Evolutionary conservation across 345 rosid species (phyloP), one percentile per base, ranked within the genome.

Genomic region (Hibiscus syriacus): DNA sequence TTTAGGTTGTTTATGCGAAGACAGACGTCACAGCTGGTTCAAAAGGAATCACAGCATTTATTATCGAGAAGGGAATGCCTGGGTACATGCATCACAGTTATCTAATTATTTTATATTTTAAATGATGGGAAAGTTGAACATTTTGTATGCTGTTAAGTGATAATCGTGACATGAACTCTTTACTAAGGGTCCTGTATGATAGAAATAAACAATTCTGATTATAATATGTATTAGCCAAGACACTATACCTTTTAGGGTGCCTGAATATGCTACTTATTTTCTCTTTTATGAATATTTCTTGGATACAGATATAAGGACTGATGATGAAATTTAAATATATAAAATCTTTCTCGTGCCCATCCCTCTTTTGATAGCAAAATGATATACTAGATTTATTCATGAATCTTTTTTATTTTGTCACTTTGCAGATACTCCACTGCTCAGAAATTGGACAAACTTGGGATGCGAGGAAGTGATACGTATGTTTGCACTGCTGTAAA

Each of bases 391-490:
- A 53, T 32, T 9, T 64, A 43, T 26, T 45, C 67, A n/a, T 29
- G 55, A 36, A 56, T 23, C 26, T 59, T 29, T 26, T 23, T 27
- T 45, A 46, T 23, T 30, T 70, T 79, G 43, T 69, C 71, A 32
- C 66, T 49, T 59, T 82, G 82, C 92, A 93, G 98, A 78, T 93
- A 86, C 79, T 87, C 86, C 72, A 90, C 97, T 39, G 97, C 98
- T 75, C 97, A 93, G 81, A 93, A 93, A 68, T 72, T 93, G 76
- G 98, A 93, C 83, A 93, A 90, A 78, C 96, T 89, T 52, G 97
- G 98, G 66, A 93, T 93, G 97, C 87, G 96, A 20, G 98, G 98
- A 82, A 90, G 98, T 55, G 98, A 93, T 76, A 93, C 97, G 94
- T 93, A 84, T 58, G 81, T 50, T 49, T 56, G 57, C 57, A 68